Conservation (phyloP, 1,139 yeast species). For the Tardiomyces blankii region DNA sequence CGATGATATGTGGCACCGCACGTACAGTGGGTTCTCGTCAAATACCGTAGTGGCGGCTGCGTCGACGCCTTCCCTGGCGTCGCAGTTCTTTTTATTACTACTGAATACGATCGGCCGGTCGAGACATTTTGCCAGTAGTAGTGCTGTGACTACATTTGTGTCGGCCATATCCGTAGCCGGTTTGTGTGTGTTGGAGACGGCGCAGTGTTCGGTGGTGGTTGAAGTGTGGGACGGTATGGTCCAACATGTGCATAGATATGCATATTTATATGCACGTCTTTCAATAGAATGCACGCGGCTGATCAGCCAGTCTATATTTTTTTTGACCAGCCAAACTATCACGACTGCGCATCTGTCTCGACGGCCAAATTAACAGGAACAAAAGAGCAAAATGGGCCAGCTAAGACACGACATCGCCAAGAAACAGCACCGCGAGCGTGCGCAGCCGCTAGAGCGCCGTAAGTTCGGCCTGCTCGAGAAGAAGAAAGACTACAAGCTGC, state of each 20-base stretch:
- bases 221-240: too few relatives aligned
- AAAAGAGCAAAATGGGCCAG: conserved; percentile 44
- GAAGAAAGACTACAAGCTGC: conserved; percentile 83
- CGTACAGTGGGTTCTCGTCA: conserved; percentile 5
- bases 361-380: too few relatives aligned
- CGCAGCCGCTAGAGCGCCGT: conserved; percentile 67
- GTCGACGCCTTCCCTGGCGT: background rate
- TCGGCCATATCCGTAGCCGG: too few relatives aligned
- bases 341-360: too few relatives aligned
- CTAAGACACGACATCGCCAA: conserved; percentile 84
- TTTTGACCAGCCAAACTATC: too few relatives aligned
- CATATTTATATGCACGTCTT: background rate
- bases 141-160: background rate
- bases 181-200: too few relatives aligned
- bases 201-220: too few relatives aligned
- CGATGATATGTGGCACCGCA: conserved; percentile 6
- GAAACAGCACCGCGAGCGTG: conserved; percentile 90
- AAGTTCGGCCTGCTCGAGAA: conserved; percentile 81
- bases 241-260: background rate
- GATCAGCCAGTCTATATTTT: too few relatives aligned
- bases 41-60: conserved; percentile 1
- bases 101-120: background rate
- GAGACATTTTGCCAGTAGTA: background rate
- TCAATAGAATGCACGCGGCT: too few relatives aligned
- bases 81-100: background rate